Percentiles rank a stretch among this genome's conserved stretches.
phyloP scores from a whole-genome alignment of 1,139 yeast genomes.

The Candida tetrigidarum region DNA sequence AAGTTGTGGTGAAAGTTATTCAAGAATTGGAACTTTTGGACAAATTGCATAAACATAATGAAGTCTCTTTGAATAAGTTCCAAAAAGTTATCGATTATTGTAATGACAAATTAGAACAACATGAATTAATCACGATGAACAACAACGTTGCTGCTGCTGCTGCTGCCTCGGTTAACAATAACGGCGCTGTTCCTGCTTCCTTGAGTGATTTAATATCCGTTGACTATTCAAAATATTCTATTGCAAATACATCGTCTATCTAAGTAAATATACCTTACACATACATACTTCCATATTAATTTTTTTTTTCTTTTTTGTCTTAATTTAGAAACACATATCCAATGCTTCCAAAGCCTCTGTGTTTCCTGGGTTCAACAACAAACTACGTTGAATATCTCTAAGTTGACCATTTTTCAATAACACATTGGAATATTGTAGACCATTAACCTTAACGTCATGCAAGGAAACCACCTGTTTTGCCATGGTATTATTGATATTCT shows the following conservation, averaged over 20 bases:
- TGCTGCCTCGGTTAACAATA: neutral
- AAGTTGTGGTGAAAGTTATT: constrained; percentile 33
- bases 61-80: constrained; percentile 53
- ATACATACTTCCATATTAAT: neutral
- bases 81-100: constrained; percentile 51
- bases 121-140: constrained; percentile 26
- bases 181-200: constrained; percentile 18
- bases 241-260: constrained; percentile 16
- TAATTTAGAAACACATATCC: constrained; percentile 15
- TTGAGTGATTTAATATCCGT: constrained; percentile 48
- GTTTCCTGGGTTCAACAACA: constrained; percentile 35
- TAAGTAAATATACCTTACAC: neutral
- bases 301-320: neutral
- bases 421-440: constrained; percentile 56
- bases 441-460: constrained; percentile 53
- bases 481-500: constrained; percentile 52
- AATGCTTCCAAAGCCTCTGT: constrained; percentile 17
- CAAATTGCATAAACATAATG: constrained; percentile 64
- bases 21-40: constrained; percentile 40
- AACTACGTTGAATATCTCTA: constrained; percentile 62
- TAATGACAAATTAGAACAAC: constrained; percentile 38
- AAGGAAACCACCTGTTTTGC: constrained; percentile 52
- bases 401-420: constrained; percentile 50
- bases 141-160: constrained; percentile 18
- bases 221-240: constrained; percentile 50